Conservation (phyloP, 2,329 filamentous ascomycete genomes). For the Tolypocladium inflatum region DNA sequence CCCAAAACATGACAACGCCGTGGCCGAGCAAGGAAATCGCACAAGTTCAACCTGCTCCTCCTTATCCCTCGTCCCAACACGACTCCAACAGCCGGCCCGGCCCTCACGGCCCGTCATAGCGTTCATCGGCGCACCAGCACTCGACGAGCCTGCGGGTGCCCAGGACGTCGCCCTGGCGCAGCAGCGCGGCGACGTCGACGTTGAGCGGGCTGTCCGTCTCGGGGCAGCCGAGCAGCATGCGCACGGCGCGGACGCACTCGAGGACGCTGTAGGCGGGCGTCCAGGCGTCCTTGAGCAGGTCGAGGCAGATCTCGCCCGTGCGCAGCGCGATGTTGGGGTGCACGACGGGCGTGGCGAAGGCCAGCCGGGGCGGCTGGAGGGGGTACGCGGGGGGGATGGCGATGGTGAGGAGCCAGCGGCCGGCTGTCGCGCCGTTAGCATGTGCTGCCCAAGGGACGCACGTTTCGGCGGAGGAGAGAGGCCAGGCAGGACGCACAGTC, state of each 20-base stretch:
- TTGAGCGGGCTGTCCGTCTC: conserved; percentile 70
- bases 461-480: not conserved
- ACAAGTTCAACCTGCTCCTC: not conserved
- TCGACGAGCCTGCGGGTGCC: conserved; percentile 62
- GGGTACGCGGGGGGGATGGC: conserved; percentile 71
- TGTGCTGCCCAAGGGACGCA: not conserved
- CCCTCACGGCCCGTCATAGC: conserved; percentile 25
- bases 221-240: conserved; percentile 54
- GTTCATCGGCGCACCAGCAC: conserved; percentile 48
- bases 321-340: conserved; percentile 66
- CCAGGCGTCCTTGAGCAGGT: conserved; percentile 73
- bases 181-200: conserved; percentile 64
- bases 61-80: not conserved
- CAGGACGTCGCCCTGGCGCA: conserved; percentile 57
- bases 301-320: conserved; percentile 89
- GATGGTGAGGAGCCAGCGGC: conserved; percentile 77
- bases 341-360: conserved; percentile 74
- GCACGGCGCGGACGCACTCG: conserved; percentile 62
- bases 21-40: not conserved
- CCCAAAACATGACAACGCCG: not conserved
- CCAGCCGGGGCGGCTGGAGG: conserved; percentile 63
- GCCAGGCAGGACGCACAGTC: conserved; percentile 37
- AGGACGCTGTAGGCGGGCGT: conserved; percentile 76
- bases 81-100: too few species aligned
- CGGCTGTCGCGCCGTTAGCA: conserved; percentile 31